Evolutionary conservation across 805 yeast genomes (phyloP), one percentile per base, ranked within the genome.

Genomic region (Metschnikowia gelsemii): DNA sequence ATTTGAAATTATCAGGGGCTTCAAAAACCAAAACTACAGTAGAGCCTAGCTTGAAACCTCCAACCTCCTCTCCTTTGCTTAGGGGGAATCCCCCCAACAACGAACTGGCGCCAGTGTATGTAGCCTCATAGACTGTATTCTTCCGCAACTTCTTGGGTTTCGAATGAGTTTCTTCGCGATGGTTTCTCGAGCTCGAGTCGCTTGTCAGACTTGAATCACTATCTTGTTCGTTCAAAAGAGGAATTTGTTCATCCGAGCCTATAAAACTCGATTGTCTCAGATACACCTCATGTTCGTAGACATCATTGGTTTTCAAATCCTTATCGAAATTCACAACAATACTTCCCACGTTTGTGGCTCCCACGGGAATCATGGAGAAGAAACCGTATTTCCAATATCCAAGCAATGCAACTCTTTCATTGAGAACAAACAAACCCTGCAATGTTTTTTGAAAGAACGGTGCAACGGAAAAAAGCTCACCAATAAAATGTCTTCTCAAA

Each of bases 311-410:
- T 27, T 83, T 76, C 57, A 93, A 76, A 56, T 87, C 90, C 65
- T 84, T 83, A 64, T 93, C 99, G 57, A 93, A 93, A 59, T 90
- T 88, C 51, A 93, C 75, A 45, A 84, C 82, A 51, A 93, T 93
- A 55, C 95, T 84, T 5, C 99, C 99, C 22, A 93, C 99, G 65
- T 93, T 93, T 2, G 99, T 93, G 18, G 99, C 99, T 11, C 99
- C 99, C 9, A 93, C 99, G 0, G 99, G 97, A 0, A 96, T 91
- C 99, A 93, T 93, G 50, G 95, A 84, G 68, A 93, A 93, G 56
- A 93, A 93, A 0, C 99, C 99, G 61, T 93, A 77, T 59, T 85
- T 87, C 99, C 99, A 93, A 56, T 87, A 82, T 1, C 99, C 99
- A 42, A 93, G 74, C 36, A 93, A 67, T 0, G 99, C 95, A 3